Percentiles rank a stretch among this genome's conserved stretches.
These are phyloP conservation scores for Anastatica hierochuntica DNA, from an alignment of 345 rosid species.

Conservation along the genomic window DNA sequence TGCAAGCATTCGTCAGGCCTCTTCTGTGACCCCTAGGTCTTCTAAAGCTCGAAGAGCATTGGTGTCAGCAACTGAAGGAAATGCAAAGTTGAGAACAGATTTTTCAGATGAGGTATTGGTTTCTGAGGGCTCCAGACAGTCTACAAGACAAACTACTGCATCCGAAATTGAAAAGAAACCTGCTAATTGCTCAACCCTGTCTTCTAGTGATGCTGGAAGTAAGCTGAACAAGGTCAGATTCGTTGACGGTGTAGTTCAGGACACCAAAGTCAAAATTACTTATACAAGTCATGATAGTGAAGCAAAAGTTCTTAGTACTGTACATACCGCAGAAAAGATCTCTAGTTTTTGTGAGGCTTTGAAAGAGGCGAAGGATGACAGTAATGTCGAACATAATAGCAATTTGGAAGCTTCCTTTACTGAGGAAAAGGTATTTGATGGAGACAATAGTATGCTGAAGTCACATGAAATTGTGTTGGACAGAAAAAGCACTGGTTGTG, in stretches of 20 bases:
- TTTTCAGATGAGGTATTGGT: slow-evolving; percentile 18
- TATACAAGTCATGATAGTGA: slow-evolving; percentile 12
- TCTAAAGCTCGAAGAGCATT: slow-evolving; percentile 41
- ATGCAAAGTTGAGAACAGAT: slow-evolving; percentile 18
- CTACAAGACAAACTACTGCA: slow-evolving; percentile 23
- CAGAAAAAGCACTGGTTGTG: slow-evolving; percentile 27
- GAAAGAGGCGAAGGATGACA: slow-evolving; percentile 13
- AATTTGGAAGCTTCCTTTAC: slow-evolving; percentile 11
- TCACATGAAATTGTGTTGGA: slow-evolving; percentile 23
- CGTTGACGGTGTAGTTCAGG: slow-evolving; percentile 8
- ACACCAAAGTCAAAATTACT: background rate
- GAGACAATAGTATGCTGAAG: slow-evolving; percentile 17
- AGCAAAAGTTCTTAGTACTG: slow-evolving; percentile 14
- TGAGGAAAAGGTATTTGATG: slow-evolving; percentile 15
- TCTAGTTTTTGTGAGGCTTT: slow-evolving; percentile 25
- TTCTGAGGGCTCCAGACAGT: slow-evolving; percentile 29
- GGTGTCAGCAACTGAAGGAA: slow-evolving; percentile 20
- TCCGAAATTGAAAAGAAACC: slow-evolving; percentile 17
- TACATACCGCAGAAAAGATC: slow-evolving; percentile 23
- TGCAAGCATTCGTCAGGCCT: slow-evolving; percentile 23
- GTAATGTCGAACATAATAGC: background rate
- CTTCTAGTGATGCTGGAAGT: slow-evolving; percentile 20
- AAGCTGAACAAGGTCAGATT: background rate
- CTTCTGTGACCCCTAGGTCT: slow-evolving; percentile 36
- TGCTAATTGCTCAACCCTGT: slow-evolving; percentile 16